Evolutionary conservation across 345 rosid species (phyloP), one percentile per base, ranked within the genome.

Genomic region (Psidium guajava): DNA sequence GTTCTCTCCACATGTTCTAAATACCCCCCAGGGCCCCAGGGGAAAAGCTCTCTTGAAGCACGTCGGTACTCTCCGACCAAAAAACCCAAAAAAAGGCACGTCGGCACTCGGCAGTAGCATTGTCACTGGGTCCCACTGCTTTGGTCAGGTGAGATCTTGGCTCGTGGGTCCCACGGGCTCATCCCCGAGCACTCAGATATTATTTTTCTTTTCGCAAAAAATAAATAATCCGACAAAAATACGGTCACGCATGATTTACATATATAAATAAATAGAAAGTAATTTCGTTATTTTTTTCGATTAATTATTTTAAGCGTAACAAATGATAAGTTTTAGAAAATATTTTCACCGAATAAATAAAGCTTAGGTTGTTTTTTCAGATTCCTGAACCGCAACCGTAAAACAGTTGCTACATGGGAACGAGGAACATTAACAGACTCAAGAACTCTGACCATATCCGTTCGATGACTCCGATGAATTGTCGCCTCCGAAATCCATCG

Each of bases 391-490:
- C n/a, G n/a, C n/a, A 64, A 64, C 75, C 28, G 44, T 64, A 28
- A 64, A 64, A 32, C 36, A 64, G 75, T 11, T 8, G 24, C 77
- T 16, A 69, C 24, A 18, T 16, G 47, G 47, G 13, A 69, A 64
- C 50, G 50, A 4, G 1, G 42, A 8, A 36, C 24, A 18, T 36
- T 16, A 69, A 64, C 44, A 36, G 47, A 69, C 77, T 69, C 47
- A 69, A 28, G 24, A 69, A 16, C 77, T 36, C 12, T 18, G 75
- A 11, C 44, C 44, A 16, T 64, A 11, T 28, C 87, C 86, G 11
- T 84, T 86, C 22, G 88, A 91, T 52, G 95, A 96, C 90, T 94
- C 98, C 3, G 98, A 92, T 2, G 98, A 93, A 36, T 69, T 1
- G 85, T 88, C 89, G 0, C 91, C 92, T 32, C 89, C 89, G 77